Conservation (phyloP, 2,329 filamentous ascomycete genomes). For the Chaetoscypha palmicola region DNA sequence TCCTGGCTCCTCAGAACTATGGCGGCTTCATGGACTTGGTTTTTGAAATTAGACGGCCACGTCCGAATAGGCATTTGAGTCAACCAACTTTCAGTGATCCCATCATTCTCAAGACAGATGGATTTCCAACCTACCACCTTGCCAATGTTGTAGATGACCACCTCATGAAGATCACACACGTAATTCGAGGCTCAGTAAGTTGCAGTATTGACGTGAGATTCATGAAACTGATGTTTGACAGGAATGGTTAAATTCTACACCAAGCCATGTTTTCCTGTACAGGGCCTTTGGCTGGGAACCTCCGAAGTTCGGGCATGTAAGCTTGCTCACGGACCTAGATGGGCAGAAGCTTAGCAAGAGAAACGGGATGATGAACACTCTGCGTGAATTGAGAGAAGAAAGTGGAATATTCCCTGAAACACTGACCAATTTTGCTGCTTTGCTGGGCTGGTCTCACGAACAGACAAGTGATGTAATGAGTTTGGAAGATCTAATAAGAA, state of each 20-base stretch:
- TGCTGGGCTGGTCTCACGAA: conserved; percentile 76
- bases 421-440: conserved; percentile 73
- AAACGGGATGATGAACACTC: conserved; percentile 57
- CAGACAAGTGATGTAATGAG: conserved; percentile 63
- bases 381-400: conserved; percentile 45
- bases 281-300: conserved; percentile 67
- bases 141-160: conserved; percentile 97
- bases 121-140: conserved; percentile 91
- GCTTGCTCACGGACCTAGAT: conserved; percentile 62
- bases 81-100: conserved; percentile 62
- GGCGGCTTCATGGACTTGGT: conserved; percentile 69
- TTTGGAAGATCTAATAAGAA: conserved; percentile 61
- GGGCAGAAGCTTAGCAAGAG: conserved; percentile 83
- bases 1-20: conserved; percentile 57
- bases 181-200: conserved; percentile 75
- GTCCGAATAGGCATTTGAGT: conserved; percentile 16
- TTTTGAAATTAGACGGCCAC: conserved; percentile 59
- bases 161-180: conserved; percentile 90
- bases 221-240: too few species aligned
- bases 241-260: conserved; percentile 96
- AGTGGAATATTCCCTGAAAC: conserved; percentile 56
- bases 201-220: not conserved
- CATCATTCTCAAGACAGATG: conserved; percentile 85
- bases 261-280: conserved; percentile 69
- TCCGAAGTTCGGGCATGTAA: conserved; percentile 74